Evolutionary conservation across 768 basidiomycete genomes (phyloP).

Genomic region (Erythrobasidium yunnanense): DNA sequence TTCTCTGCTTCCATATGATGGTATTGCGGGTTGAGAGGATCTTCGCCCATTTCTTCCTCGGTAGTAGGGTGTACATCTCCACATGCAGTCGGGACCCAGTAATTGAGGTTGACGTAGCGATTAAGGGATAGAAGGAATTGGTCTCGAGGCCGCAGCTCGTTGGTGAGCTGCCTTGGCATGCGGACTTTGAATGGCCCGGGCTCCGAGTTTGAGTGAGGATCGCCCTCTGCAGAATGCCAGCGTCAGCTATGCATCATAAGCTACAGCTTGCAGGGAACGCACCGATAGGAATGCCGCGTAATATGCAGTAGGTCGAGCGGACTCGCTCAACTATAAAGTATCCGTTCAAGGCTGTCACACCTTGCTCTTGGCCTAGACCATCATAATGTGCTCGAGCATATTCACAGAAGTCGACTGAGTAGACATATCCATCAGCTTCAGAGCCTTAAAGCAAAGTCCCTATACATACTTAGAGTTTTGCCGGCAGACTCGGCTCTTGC

Average conservation of each 20-base stretch:
- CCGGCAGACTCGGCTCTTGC: slow-evolving; percentile 7
- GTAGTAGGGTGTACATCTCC: slow-evolving; percentile 21
- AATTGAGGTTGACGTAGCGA: slow-evolving; percentile 22
- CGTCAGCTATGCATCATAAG: too few species aligned
- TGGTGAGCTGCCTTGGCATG: slow-evolving; percentile 17
- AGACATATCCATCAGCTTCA: not conserved
- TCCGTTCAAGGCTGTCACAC: slow-evolving; percentile 22
- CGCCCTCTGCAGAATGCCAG: slow-evolving; percentile 9
- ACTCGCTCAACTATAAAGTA: slow-evolving; percentile 24
- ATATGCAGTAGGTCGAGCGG: slow-evolving; percentile 1
- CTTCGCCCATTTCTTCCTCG: slow-evolving; percentile 20
- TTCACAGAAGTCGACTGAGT: slow-evolving; percentile 20
- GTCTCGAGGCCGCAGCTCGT: slow-evolving; percentile 12
- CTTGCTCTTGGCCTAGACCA: slow-evolving; percentile 19
- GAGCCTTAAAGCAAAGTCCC: not conserved
- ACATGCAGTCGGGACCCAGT: slow-evolving; percentile 24
- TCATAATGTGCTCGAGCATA: slow-evolving; percentile 20
- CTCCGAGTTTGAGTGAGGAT: slow-evolving; percentile 23
- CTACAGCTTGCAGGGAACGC: too few species aligned
- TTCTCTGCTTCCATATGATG: slow-evolving; percentile 26
- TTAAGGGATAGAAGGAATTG: slow-evolving; percentile 24
- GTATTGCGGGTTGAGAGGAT: slow-evolving; percentile 25
- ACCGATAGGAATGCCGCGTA: slow-evolving; percentile 22
- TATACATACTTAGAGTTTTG: slow-evolving; percentile 14
- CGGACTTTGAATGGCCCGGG: slow-evolving; percentile 25